Percentiles rank a stretch among this genome's conserved stretches.
phyloP scores from a whole-genome alignment of 202 grass and related monocot genomes.

The Setaria viridis region DNA sequence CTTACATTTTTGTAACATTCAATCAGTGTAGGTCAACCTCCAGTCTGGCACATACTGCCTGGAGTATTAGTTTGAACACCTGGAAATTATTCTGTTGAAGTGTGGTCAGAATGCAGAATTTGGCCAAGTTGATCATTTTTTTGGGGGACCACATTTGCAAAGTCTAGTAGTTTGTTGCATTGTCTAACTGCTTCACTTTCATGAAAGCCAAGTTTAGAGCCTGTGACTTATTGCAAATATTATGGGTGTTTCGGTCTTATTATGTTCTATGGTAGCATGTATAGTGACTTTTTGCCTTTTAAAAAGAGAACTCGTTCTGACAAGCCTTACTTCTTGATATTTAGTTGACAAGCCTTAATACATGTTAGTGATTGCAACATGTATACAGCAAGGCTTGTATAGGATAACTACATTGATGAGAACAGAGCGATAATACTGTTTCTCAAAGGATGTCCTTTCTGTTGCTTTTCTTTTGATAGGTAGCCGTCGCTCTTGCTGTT shows the following conservation, averaged over 20 bases:
- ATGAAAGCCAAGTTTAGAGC: background rate
- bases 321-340: background rate
- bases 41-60: constrained; percentile 18
- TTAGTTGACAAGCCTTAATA: background rate
- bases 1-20: constrained; percentile 23
- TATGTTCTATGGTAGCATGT: constrained; percentile 15
- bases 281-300: constrained; percentile 2
- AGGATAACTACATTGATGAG: constrained; percentile 7
- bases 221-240: background rate
- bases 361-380: constrained; percentile 12
- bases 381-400: background rate
- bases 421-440: constrained; percentile 16
- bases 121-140: background rate
- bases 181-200: constrained; percentile 30
- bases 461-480: constrained; percentile 59
- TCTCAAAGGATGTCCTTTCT: constrained; percentile 37
- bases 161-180: constrained; percentile 36
- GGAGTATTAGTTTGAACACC: constrained; percentile 18
- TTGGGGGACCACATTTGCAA: constrained; percentile 4
- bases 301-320: background rate
- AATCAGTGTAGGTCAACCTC: constrained; percentile 21
- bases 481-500: constrained; percentile 98
- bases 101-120: constrained; percentile 12
- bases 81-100: constrained; percentile 28
- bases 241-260: constrained; percentile 5